These are phyloP conservation scores for Barnettozyma californica DNA, from an alignment of 805 yeast species.

Conservation along the genomic window DNA sequence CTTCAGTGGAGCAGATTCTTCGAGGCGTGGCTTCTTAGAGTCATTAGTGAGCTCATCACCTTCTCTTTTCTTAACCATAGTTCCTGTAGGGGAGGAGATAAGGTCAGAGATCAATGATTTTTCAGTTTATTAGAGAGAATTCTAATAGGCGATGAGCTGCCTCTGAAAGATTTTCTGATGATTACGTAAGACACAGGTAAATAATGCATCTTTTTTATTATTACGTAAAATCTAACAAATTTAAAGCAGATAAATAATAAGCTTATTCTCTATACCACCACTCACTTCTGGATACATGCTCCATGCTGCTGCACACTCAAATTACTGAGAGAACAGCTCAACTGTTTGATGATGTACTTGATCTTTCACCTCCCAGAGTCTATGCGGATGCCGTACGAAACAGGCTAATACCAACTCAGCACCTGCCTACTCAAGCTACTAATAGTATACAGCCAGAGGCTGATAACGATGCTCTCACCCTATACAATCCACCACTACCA, in stretches of 20 bases:
- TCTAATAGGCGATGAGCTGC: background rate
- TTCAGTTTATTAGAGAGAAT: background rate
- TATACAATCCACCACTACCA: background rate
- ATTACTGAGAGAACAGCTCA: background rate
- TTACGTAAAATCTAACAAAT: no score
- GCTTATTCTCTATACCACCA: no score
- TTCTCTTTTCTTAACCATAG: conserved; percentile 6
- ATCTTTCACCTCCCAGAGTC: background rate
- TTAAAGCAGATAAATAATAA: no score
- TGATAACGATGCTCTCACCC: background rate
- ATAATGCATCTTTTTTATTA: no score
- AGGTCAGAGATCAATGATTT: background rate
- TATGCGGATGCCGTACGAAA: conserved; percentile 9
- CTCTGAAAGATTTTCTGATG: background rate
- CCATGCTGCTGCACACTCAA: background rate
- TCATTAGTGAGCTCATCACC: conserved; percentile 12
- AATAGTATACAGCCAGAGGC: conserved; percentile 3
- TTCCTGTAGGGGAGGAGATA: background rate
- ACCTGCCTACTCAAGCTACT: conserved; percentile 6
- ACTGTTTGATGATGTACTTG: background rate
- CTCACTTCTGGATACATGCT: background rate
- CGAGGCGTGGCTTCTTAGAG: conserved; percentile 8
- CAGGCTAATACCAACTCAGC: conserved; percentile 5
- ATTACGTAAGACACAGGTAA: no score
- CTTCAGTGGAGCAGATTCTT: background rate